phyloP scores from a whole-genome alignment of 108 stramenopile species.

The Fistulifera solaris region DNA sequence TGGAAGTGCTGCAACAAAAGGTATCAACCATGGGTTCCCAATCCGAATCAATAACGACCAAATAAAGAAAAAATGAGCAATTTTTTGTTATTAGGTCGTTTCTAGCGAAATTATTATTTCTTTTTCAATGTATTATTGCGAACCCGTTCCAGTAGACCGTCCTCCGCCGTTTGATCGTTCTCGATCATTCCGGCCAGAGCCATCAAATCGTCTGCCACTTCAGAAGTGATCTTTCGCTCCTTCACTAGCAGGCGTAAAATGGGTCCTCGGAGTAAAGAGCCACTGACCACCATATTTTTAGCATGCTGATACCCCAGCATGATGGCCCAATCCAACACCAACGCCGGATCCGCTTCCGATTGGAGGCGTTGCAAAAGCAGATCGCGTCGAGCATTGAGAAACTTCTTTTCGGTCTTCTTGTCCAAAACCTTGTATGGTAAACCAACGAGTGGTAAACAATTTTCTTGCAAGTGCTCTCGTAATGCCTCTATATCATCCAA shows the following conservation, averaged over 20 bases:
- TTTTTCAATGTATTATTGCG: slow-evolving; percentile 21
- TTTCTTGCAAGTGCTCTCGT: slow-evolving; percentile 21
- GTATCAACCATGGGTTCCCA: slow-evolving; percentile 2
- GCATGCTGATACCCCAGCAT: slow-evolving; percentile 38
- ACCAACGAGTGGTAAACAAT: slow-evolving; percentile 28
- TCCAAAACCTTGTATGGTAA: slow-evolving; percentile 39
- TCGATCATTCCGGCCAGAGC: slow-evolving; percentile 8
- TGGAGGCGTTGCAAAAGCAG: slow-evolving; percentile 11
- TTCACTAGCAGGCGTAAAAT: slow-evolving; percentile 18
- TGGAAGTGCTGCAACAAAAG: slow-evolving; percentile 33
- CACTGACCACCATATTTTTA: slow-evolving; percentile 20
- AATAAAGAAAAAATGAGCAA: no score
- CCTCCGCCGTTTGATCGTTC: not conserved
- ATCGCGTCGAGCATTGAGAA: slow-evolving; percentile 22
- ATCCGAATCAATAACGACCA: no score
- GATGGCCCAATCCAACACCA: slow-evolving; percentile 26
- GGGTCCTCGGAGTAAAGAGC: slow-evolving; percentile 16
- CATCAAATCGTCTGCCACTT: slow-evolving; percentile 14
- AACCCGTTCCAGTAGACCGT: slow-evolving; percentile 11
- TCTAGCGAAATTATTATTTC: slow-evolving; percentile 8
- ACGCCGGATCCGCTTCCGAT: slow-evolving; percentile 4
- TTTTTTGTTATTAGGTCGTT: no score
- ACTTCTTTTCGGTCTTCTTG: slow-evolving; percentile 38
- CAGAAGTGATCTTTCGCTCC: slow-evolving; percentile 29
- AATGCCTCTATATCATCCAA: slow-evolving; percentile 25